Evolutionary conservation across 2,329 filamentous ascomycete genomes (phyloP), one percentile per base, ranked within the genome.

Genomic region (Reticulascus tulasneorum): DNA sequence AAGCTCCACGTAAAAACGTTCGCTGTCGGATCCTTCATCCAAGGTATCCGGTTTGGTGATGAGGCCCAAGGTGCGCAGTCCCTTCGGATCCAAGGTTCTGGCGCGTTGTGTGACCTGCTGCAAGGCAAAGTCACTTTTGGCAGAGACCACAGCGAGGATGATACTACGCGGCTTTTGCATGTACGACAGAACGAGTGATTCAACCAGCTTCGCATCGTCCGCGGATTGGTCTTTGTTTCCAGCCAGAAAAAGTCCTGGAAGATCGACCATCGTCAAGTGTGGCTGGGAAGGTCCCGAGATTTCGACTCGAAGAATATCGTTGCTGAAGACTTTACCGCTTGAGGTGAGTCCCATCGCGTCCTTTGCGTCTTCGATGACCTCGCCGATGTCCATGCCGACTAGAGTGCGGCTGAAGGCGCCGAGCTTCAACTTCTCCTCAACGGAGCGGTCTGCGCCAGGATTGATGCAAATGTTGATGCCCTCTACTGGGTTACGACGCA

Each of bases 111-210:
- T 19, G 29, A 31, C 23, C 18, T 19, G 29, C 29, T 31, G 29
- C n/a, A n/a, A n/a, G n/a, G n/a, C n/a, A n/a, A n/a, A n/a, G 18
- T 84, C 74, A 23, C 67, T 69, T 33, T 71, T 73, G 1, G 75
- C 75, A 0, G 69, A 73, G 1, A 82, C 63, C 0, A 80, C 71
- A 2, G 76, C 72, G 2, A 83, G 61, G 3, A 82, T 77, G 38
- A 84, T 77, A 46, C 69, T 82, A 6, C 75, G 59, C 1, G 61
- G 55, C 9, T 73, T 64, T 15, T 55, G 52, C 63, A 85, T 79
- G 50, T 85, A 85, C 0, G 53, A 52, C 3, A 66, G 47, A 2
- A 79, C 70, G 9, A 81, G 57, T 0, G 65, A 49, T 6, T 57
- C 44, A 6, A 81, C 69, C 2, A 69, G 42, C 4, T 63, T 52